Evolutionary conservation across 2,329 filamentous ascomycete species (phyloP), one percentile per base, ranked within the genome.

Genomic region (Verruconis gallopava): DNA sequence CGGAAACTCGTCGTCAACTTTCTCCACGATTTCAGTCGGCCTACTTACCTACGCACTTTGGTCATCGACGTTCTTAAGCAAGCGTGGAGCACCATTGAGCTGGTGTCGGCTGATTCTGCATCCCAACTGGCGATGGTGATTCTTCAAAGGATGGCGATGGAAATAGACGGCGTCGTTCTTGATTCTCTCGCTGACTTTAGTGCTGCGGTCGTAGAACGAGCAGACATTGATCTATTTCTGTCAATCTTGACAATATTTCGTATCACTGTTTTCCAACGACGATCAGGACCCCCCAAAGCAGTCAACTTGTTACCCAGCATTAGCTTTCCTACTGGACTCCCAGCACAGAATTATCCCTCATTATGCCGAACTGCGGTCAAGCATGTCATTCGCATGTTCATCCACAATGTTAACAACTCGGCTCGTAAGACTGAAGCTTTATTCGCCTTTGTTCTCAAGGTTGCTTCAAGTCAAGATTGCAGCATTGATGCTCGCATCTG

Each of bases 371-470:
- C 88, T 33, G 78, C 84, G 36, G 72, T 79, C 0, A 74, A 71
- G 44, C 81, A 79, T 2, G 76, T 85, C 44, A 77, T 85, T 33
- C 75, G 73, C 47, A 77, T 93, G 40, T 93, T 93, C 57, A 73
- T 88, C 49, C 72, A 76, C 40, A 75, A 76, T 11, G 75, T 93
- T 63, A 77, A 79, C 49, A 65, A 63, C 21, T 77, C 82, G 42
- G 72, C 73, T 5, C 60, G 59, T 12, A 89, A 88, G 58, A 74
- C 79, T 11, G 64, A 71, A 17, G 69, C 53, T 12, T 50, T 62
- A 1, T 63, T 58, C 41, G 55, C 61, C 34, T 49, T 55, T 6
- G 47, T 65, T 4, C 51, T 57, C 3, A 45, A 53, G 3, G 50
- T 61, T 34, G 57, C 58, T 37, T 53, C 53, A 21, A 49, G 49